These are phyloP conservation scores for Colletotrichum aenigma DNA, from an alignment of 2,329 filamentous ascomycete genomes.

Conservation along the genomic window DNA sequence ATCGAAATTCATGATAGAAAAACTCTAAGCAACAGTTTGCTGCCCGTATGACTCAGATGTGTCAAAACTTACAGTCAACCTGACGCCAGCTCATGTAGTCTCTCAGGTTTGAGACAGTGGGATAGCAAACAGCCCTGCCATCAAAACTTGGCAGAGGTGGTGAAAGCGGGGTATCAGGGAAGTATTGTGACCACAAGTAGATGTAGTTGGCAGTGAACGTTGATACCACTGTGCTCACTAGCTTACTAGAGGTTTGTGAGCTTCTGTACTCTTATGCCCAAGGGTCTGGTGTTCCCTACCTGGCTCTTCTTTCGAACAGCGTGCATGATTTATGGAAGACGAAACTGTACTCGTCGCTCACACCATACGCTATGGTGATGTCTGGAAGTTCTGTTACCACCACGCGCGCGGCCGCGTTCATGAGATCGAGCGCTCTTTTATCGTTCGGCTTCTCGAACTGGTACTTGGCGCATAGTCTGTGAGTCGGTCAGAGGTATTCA, in stretches of 20 bases:
- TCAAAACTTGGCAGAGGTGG: slow-evolving; percentile 88
- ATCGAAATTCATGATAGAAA: background rate
- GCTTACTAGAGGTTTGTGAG: slow-evolving; percentile 64
- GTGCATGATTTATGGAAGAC: slow-evolving; percentile 83
- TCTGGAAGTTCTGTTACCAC: slow-evolving; percentile 86
- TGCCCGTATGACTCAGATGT: background rate
- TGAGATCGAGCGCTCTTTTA: slow-evolving; percentile 81
- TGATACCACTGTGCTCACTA: slow-evolving; percentile 88
- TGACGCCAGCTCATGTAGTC: slow-evolving; percentile 99
- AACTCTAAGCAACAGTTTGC: background rate
- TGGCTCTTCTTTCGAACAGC: slow-evolving; percentile 84
- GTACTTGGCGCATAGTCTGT: slow-evolving; percentile 82
- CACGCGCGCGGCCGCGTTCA: slow-evolving; percentile 90
- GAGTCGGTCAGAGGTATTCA: background rate
- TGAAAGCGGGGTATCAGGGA: slow-evolving; percentile 72
- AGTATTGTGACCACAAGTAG: slow-evolving; percentile 77
- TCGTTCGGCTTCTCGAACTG: slow-evolving; percentile 93
- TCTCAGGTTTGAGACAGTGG: slow-evolving; percentile 77
- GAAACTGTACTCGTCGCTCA: slow-evolving; percentile 96
- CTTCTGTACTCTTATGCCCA: background rate
- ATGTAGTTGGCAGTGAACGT: slow-evolving; percentile 94
- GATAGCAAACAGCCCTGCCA: slow-evolving; percentile 89
- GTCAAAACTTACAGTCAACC: slow-evolving; percentile 77
- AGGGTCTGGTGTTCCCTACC: slow-evolving; percentile 50
- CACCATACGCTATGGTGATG: slow-evolving; percentile 85